Percentiles rank a stretch among this genome's conserved stretches.
Conservation (phyloP, 768 basidiomycete genomes). For the Suillus weaverae region DNA sequence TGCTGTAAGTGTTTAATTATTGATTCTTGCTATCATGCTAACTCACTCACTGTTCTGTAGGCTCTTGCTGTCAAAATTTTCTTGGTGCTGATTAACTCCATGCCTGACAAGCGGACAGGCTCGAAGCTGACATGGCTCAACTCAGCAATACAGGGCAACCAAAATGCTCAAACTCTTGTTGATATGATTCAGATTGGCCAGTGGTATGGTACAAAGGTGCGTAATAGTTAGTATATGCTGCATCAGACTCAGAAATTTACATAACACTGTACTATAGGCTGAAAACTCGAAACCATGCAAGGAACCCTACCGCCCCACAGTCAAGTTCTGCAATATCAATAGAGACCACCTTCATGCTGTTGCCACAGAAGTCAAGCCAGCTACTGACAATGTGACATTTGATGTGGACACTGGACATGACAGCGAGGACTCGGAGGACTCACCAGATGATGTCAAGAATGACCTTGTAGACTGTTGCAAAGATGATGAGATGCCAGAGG, state of each 20-base stretch:
- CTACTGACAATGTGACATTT: background rate
- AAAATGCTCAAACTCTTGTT: slow-evolving; percentile 6
- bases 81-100: slow-evolving; percentile 27
- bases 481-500: background rate
- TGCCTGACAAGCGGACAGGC: slow-evolving; percentile 30
- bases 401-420: background rate
- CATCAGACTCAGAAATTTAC: too few relatives aligned
- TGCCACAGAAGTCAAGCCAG: background rate
- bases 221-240: too few relatives aligned
- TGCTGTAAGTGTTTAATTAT: too few relatives aligned
- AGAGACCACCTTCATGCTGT: background rate
- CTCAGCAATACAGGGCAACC: slow-evolving; percentile 22
- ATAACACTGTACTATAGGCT: too few relatives aligned
- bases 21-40: too few relatives aligned
- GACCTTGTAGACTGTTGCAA: background rate
- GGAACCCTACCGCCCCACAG: too few relatives aligned
- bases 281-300: too few relatives aligned
- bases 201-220: too few relatives aligned
- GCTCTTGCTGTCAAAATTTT: slow-evolving; percentile 23
- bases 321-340: background rate
- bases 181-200: background rate
- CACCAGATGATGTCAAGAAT: background rate
- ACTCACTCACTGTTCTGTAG: slow-evolving; percentile 10
- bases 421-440: background rate
- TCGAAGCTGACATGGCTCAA: slow-evolving; percentile 28